Base-by-base conservation (phyloP, 768 basidiomycete genomes). In the Tulasnella sp. region DNA sequence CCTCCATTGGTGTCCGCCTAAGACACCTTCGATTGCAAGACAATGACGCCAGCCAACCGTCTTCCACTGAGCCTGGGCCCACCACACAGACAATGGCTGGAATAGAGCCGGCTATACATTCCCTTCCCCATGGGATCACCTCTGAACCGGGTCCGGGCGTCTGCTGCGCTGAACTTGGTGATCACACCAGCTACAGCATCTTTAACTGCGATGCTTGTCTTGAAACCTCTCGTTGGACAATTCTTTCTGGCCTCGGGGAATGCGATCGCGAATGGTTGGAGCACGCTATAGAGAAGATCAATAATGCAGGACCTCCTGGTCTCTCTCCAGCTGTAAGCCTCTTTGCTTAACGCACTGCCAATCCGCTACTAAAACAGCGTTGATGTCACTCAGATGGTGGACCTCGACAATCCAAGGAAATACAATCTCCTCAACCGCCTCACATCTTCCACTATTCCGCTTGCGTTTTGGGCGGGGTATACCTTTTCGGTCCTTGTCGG, bases 391-490 rank as follows among this genome's bases (percentile, higher is more conserved):
- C 34, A 65, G 35, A 37, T n/a, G 63, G 26, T 35, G 29, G 63
- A 65, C 17, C 63, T 37, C 35, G 63, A 35, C 39, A n/a, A 19
- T 17, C n/a, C 35, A 44, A 44, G 42, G 17, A 36, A 65, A 36
- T 65, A 16, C 29, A 36, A 44, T 17, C 29, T 74, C 74, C 35
- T 67, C 42, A 14, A 34, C 4, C 67, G 26, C 5, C 52, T 74
- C 1, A 68, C 65, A 12, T 44, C 9, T 9, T 32, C 39, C 7
- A 34, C 70, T 11, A 78, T 86, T 52, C 89, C 90, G 11, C 81
- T 88, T 71, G 75, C 89, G n/a, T 83, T 86, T 76, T 90, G 89
- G 88, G 80, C 82, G 19, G 91, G 90, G n/a, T 90, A 89, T 75
- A 79, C 69, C n/a, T 75, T 81, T 16, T 78, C 87, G 34, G 81